These are phyloP conservation scores for Cercophora sp. DNA, from an alignment of 495 filamentous ascomycete genomes.

Conservation along the genomic window DNA sequence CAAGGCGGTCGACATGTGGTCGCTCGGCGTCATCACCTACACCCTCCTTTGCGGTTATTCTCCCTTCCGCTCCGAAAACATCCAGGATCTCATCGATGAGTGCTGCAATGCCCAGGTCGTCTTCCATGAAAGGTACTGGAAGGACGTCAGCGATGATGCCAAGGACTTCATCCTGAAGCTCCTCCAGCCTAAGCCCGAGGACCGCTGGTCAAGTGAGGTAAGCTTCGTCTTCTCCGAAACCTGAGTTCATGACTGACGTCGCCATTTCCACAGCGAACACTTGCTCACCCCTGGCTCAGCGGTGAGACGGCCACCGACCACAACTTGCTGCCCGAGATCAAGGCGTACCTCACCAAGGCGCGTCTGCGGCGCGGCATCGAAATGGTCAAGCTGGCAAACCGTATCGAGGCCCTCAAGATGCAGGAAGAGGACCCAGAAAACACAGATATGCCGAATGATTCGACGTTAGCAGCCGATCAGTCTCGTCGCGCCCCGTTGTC, in stretches of 20 bases:
- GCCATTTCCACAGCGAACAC: conserved; percentile 55
- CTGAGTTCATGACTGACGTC: too few species aligned
- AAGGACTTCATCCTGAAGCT: conserved; percentile 89
- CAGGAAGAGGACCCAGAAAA: conserved; percentile 82
- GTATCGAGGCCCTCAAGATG: conserved; percentile 95
- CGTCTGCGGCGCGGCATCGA: conserved; percentile 92
- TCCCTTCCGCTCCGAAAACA: conserved; percentile 90
- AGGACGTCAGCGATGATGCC: conserved; percentile 90
- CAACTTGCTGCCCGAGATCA: conserved; percentile 96
- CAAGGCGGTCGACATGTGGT: conserved; percentile 99
- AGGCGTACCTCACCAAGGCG: conserved; percentile 85
- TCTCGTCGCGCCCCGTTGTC: conserved; percentile 23
- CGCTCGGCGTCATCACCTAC: conserved; percentile 96
- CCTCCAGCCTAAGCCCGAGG: conserved; percentile 71
- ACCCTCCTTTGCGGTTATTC: conserved; percentile 99
- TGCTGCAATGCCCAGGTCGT: conserved; percentile 84
- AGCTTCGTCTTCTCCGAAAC: conserved; percentile 11
- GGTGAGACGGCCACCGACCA: conserved; percentile 88
- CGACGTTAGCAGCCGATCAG: conserved; percentile 60
- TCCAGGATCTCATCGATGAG: conserved; percentile 93
- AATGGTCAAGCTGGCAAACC: conserved; percentile 92
- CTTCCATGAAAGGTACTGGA: conserved; percentile 99
- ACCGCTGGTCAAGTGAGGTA: conserved; percentile 76
- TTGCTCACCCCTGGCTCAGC: conserved; percentile 85
- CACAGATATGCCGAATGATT: conserved; percentile 56